Base-by-base conservation (phyloP, 352 stramenopile species). In the Phytophthora lateralis region DNA sequence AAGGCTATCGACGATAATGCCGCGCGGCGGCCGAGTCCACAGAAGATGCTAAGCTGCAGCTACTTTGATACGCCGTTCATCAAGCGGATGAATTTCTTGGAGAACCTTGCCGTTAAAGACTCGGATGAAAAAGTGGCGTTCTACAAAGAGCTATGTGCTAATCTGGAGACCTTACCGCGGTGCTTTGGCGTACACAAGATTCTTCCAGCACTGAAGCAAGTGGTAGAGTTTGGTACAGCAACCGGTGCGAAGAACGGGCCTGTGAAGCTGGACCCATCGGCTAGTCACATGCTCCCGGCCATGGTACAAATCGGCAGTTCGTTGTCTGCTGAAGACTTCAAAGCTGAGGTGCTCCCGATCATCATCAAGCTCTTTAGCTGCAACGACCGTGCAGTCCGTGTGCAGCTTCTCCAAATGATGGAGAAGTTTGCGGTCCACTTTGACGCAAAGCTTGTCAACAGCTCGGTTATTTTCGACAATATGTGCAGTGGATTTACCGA, bases 61-160 rank as follows among this genome's bases (percentile, higher is more conserved):
- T 90, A 95, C 24, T 98, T 98, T 70, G 85, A 97, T 54, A 97
- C 92, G 51, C 75, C 90, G 12, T 98, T 98, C 60, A 92, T 97
- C 63, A 94, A 92, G 57, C 80, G 92, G n/a, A 94, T 98, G 82
- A 75, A 90, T 45, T 97, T 97, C 69, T 58, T 99, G 18, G 90
- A 98, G 65, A 96, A 98, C 69, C 76, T 98, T 26, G 78, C 88
- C 6, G 77, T 98, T 35, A 98, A 98, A 72, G 93, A 90, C 0
- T 80, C 93, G 0, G 93, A 98, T 46, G 90, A 98, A 63, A 98
- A 98, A 58, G 89, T 97, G 34, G 79, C 81, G 29, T 98, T 98
- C 63, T 97, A 98, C 78, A 96, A 98, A 76, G 93, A 96, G 45
- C 75, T 99, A 17, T 74, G 80, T 29, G 74, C 80, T n/a, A 81